Base-by-base conservation (phyloP, 805 yeast species). In the Alloascoidea hylecoeti region DNA sequence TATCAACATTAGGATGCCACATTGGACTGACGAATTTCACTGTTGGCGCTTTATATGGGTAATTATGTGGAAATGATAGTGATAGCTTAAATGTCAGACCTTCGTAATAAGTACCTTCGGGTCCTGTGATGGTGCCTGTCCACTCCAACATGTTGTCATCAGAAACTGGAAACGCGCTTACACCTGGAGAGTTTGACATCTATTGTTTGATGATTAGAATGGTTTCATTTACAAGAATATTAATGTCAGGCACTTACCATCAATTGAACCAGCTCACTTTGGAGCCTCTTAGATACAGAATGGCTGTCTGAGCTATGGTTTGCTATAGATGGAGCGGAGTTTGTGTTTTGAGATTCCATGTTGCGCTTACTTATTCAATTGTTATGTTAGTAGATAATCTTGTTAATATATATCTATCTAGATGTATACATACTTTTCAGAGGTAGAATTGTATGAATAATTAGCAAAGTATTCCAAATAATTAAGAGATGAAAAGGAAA, bases 1-100 rank as follows among this genome's bases (percentile, higher is more conserved):
- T 67, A 46, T 73, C 78, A 42, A 75, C 72, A 49, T 75, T 75
- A 17, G 82, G 82, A 48, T 74, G 81, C 66, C 73, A 71, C 66
- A 73, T 67, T 14, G 79, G 78, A 34, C 74, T 66, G 19, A 62
- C 64, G 49, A 75, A 75, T 45, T 56, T 63, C 49, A 75, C 67
- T 18, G 54, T 55, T 17, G 82, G 82, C 3, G 82, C 74, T 2
- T 60, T 51, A 49, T 66, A 72, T 0, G 82, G 82, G 49, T 75
- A 75, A 47, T 66, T 64, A 33, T 57, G 55, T 6, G 78, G 75
- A 49, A 75, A 75, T 34, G 52, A 53, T 44, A 75, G 52, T 19
- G 64, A 51, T 36, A 75, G 59, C 40, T 69, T 68, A 57, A 66
- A 75, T 38, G 58, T 64, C 40, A 70, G 60, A 38, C 67, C 67